Percentiles rank a stretch among this genome's conserved stretches.
phyloP scores from a whole-genome alignment of 106 monocot species.

The Acorus gramineus region DNA sequence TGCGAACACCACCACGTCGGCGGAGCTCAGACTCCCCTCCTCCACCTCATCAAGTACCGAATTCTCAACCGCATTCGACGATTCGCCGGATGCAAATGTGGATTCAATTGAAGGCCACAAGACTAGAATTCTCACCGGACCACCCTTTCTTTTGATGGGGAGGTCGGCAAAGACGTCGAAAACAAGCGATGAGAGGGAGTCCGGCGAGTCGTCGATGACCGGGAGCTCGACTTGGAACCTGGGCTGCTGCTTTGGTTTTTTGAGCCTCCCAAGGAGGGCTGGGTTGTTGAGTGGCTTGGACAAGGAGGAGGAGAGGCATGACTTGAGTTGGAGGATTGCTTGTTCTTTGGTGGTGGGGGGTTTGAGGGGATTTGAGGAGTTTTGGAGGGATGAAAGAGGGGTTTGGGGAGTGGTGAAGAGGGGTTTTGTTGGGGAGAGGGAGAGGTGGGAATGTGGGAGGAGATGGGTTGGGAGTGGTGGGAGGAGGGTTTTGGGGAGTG shows the following conservation, averaged over 20 bases:
- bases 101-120: constrained; percentile 39
- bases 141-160: constrained; percentile 40
- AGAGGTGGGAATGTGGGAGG: background rate
- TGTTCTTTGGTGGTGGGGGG: constrained; percentile 68
- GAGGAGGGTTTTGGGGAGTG: too few relatives aligned
- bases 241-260: constrained; percentile 54
- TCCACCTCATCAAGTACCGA: constrained; percentile 22
- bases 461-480: background rate
- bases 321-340: constrained; percentile 76
- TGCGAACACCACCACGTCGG: constrained; percentile 54
- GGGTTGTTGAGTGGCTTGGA: constrained; percentile 76
- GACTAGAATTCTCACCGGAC: constrained; percentile 30
- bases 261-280: constrained; percentile 45
- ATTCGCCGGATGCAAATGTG: background rate
- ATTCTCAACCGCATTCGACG: constrained; percentile 13
- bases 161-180: constrained; percentile 55
- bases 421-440: background rate
- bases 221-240: constrained; percentile 81
- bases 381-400: background rate
- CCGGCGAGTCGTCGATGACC: constrained; percentile 61
- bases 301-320: constrained; percentile 53
- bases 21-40: constrained; percentile 14
- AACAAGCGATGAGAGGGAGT: constrained; percentile 48
- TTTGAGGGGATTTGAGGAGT: constrained; percentile 1
- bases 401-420: background rate